These are phyloP conservation scores for Ganoderma meredithae DNA, from an alignment of 1,284 basidiomycete species.

Conservation along the genomic window DNA sequence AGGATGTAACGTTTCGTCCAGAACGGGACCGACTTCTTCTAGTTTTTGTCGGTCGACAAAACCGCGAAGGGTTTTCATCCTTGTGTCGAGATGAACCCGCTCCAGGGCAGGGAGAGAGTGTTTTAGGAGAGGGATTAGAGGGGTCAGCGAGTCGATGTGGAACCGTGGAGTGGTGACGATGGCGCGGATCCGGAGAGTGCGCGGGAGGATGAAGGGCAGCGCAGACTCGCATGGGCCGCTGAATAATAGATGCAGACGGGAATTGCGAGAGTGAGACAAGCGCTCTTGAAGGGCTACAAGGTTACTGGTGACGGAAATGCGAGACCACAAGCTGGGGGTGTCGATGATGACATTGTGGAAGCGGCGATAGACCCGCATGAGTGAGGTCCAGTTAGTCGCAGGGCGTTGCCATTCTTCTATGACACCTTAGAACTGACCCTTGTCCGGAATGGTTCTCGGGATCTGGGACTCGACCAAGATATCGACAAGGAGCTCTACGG, in stretches of 20 bases:
- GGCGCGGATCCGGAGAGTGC: background rate
- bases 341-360: background rate
- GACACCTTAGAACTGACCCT: background rate
- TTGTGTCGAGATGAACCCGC: background rate
- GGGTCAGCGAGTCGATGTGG: background rate
- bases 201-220: background rate
- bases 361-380: background rate
- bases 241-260: background rate
- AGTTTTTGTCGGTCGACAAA: background rate
- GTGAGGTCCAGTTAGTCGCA: background rate
- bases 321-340: background rate
- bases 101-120: background rate
- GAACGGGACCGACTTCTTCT: background rate
- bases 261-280: background rate
- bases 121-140: background rate
- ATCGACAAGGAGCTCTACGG: background rate
- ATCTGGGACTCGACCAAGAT: background rate
- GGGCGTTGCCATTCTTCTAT: background rate
- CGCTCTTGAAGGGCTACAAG: background rate
- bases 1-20: background rate
- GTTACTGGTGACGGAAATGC: background rate
- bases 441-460: background rate
- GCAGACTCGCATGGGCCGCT: background rate
- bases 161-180: background rate
- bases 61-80: background rate